Percentiles rank a stretch among this genome's conserved stretches.
These are phyloP conservation scores for Amaranthus cruentus DNA, from an alignment of 148 eudicot genomes.

Conservation along the genomic window DNA sequence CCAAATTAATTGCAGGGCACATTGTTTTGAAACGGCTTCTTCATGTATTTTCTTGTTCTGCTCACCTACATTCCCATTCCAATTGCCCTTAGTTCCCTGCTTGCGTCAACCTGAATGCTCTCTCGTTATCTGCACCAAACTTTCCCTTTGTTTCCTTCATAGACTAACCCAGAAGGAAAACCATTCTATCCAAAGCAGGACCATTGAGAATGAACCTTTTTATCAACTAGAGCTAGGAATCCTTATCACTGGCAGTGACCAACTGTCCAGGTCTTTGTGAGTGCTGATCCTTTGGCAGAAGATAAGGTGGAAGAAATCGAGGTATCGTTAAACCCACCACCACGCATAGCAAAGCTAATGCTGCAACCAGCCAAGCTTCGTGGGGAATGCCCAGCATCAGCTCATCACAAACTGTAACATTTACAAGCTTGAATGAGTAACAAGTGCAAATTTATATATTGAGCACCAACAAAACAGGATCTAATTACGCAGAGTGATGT, in stretches of 20 bases:
- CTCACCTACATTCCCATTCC: too few species aligned
- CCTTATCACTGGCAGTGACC: constrained; percentile 15
- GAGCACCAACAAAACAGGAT: neutral
- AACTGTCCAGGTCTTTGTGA: constrained; percentile 13
- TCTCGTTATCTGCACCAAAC: neutral
- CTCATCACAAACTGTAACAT: constrained; percentile 78
- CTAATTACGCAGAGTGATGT: too few species aligned
- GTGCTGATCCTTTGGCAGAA: constrained; percentile 35
- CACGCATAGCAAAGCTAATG: constrained; percentile 58
- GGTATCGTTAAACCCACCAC: constrained; percentile 54
- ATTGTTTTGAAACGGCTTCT: too few species aligned
- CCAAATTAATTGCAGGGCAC: too few species aligned
- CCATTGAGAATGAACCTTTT: neutral
- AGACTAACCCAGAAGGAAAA: neutral
- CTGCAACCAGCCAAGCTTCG: constrained; percentile 71
- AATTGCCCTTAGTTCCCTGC: neutral
- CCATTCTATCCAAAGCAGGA: neutral
- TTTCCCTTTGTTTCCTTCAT: neutral
- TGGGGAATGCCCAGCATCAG: constrained; percentile 67
- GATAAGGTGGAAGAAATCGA: constrained; percentile 49
- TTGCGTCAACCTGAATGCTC: neutral
- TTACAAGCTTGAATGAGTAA: neutral
- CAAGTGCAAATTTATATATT: neutral
- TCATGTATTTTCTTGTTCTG: too few species aligned
- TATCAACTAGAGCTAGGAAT: constrained; percentile 9